These are phyloP conservation scores for Fusarium pseudocircinatum DNA, from an alignment of 2,329 filamentous ascomycete species.

Conservation along the genomic window DNA sequence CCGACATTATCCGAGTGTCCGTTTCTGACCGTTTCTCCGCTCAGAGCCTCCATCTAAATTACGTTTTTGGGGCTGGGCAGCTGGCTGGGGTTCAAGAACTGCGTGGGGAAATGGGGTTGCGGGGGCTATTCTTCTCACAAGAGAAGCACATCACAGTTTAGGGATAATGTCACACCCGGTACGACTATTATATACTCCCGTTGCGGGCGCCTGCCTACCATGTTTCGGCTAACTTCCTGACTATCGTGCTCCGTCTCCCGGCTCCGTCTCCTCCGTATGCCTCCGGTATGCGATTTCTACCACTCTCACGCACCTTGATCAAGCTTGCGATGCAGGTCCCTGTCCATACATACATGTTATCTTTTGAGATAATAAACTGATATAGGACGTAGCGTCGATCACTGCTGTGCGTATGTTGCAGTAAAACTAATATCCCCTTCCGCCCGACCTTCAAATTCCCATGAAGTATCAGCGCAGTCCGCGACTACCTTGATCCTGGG, in stretches of 20 bases:
- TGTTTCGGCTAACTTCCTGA: conserved; percentile 43
- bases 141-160: background rate
- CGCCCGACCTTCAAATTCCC: conserved; percentile 19
- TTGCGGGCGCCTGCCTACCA: conserved; percentile 39
- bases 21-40: conserved; percentile 35
- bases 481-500: conserved; percentile 9
- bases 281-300: conserved; percentile 27
- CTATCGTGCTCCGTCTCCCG: conserved; percentile 32
- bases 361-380: conserved; percentile 16
- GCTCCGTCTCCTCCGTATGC: conserved; percentile 34
- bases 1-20: conserved; percentile 38
- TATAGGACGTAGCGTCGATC: conserved; percentile 11
- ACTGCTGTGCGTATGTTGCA: conserved; percentile 6
- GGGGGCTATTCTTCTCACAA: conserved; percentile 4
- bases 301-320: conserved; percentile 10
- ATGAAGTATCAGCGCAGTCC: conserved; percentile 13
- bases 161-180: conserved; percentile 21
- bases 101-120: conserved; percentile 30
- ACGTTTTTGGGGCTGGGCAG: conserved; percentile 37
- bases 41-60: conserved; percentile 40
- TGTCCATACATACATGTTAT: background rate
- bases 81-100: conserved; percentile 26
- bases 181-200: conserved; percentile 3
- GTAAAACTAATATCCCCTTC: background rate
- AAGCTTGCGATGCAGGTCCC: background rate